Percentiles rank a stretch among this genome's conserved stretches.
phyloP scores from a whole-genome alignment of 805 yeast species.

The Metschnikowia cerradonensis region DNA sequence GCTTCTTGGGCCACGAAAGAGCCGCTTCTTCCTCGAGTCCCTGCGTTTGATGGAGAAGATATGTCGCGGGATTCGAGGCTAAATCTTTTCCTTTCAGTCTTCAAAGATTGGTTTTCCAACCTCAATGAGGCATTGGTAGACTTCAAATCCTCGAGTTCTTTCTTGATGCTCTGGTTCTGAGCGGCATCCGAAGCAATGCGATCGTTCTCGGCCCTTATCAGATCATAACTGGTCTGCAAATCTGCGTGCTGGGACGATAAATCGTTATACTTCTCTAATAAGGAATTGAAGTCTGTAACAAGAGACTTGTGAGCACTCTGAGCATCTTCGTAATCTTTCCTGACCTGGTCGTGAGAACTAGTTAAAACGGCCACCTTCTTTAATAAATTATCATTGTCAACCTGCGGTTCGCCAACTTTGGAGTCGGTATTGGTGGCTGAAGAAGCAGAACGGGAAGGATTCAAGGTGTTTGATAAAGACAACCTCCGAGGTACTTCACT shows the following conservation, averaged over 20 bases:
- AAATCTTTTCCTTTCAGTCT: constrained; percentile 14
- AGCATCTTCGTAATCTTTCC: constrained; percentile 18
- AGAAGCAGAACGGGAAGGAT: not conserved
- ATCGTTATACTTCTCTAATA: constrained; percentile 2
- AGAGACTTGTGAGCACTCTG: constrained; percentile 21
- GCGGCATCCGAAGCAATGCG: constrained; percentile 1
- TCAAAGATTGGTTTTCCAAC: constrained; percentile 37
- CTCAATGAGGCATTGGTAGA: constrained; percentile 31
- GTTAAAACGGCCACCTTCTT: not conserved
- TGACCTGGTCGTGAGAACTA: constrained; percentile 8
- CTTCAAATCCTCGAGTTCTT: constrained; percentile 28
- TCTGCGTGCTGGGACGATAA: constrained; percentile 3
- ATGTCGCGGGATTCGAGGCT: not conserved
- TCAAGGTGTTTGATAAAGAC: constrained; percentile 6
- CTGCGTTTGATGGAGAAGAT: not conserved
- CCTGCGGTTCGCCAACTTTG: not conserved
- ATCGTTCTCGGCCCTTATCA: constrained; percentile 7
- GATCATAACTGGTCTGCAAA: constrained; percentile 5
- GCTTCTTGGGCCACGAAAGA: not conserved
- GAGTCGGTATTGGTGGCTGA: not conserved
- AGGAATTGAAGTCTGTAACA: constrained; percentile 1
- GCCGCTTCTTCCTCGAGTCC: not conserved
- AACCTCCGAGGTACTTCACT: constrained; percentile 7
- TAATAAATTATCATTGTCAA: not conserved
- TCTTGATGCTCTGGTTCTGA: constrained; percentile 4